Evolutionary conservation across 2,329 filamentous ascomycete genomes (phyloP).

Genomic region (Nannizzia gypsea): DNA sequence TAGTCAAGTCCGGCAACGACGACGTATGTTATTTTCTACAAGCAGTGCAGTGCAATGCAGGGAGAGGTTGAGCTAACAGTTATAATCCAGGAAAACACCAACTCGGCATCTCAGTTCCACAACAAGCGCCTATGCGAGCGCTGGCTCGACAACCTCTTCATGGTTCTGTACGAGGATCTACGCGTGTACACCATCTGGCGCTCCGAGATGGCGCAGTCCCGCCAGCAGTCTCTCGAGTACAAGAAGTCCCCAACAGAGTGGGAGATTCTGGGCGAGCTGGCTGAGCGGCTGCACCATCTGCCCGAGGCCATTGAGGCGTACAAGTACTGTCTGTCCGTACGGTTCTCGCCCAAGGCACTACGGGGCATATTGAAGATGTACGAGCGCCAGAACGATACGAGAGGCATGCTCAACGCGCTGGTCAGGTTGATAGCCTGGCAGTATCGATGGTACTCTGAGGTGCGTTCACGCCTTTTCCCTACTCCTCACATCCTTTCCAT

Average conservation of each 20-base stretch:
- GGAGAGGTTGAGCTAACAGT: too few relatives aligned
- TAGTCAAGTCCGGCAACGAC: conserved; percentile 63
- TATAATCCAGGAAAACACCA: conserved; percentile 50
- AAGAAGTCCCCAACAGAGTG: conserved; percentile 95
- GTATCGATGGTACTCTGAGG: conserved; percentile 97
- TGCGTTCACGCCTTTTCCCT: conserved; percentile 22
- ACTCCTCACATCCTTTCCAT: neutral
- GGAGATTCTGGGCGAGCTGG: conserved; percentile 91
- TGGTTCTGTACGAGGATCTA: conserved; percentile 96
- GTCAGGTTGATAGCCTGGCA: conserved; percentile 95
- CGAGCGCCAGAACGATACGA: conserved; percentile 64
- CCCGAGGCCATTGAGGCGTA: conserved; percentile 92
- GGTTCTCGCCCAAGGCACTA: conserved; percentile 89
- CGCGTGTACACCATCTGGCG: conserved; percentile 99
- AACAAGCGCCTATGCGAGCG: conserved; percentile 95
- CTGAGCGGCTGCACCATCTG: conserved; percentile 80
- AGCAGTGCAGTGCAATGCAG: too few relatives aligned
- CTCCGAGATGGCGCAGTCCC: conserved; percentile 92
- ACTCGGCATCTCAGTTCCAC: conserved; percentile 79
- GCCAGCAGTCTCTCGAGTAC: conserved; percentile 86
- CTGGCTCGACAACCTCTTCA: conserved; percentile 97
- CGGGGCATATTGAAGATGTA: conserved; percentile 70
- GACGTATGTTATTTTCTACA: conserved; percentile 41
- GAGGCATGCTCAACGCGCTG: conserved; percentile 70
- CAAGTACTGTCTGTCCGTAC: conserved; percentile 69